Conservation (phyloP, 2,329 filamentous ascomycete genomes). For the Paecilomyces fulvus region DNA sequence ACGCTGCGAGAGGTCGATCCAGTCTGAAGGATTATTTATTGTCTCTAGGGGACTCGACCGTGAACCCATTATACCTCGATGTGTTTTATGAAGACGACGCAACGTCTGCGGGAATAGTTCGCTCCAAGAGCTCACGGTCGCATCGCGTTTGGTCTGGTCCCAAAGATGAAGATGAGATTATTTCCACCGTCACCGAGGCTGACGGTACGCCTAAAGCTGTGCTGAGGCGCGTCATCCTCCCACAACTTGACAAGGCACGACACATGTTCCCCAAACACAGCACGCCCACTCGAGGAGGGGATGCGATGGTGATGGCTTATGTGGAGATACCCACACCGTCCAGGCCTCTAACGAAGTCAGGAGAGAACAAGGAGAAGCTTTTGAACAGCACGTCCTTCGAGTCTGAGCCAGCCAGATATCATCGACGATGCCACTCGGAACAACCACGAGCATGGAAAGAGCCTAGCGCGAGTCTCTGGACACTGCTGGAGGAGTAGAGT, state of each 20-base stretch:
- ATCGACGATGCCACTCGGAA: conserved; percentile 30
- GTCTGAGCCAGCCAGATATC: conserved; percentile 15
- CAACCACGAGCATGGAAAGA: conserved; percentile 29
- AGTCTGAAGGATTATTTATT: not conserved
- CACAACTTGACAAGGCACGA: conserved; percentile 21
- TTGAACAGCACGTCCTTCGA: not conserved
- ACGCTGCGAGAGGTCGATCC: conserved; percentile 6
- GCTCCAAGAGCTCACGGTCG: conserved; percentile 7
- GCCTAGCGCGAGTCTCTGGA: conserved; percentile 28
- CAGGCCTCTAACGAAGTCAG: conserved; percentile 1
- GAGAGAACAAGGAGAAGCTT: conserved; percentile 1
- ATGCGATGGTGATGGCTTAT: conserved; percentile 12
- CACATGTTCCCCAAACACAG: conserved; percentile 23
- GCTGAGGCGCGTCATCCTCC: conserved; percentile 20
- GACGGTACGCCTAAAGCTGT: conserved; percentile 6
- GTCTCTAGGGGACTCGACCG: conserved; percentile 6
- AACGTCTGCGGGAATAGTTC: conserved; percentile 25
- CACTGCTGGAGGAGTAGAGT: conserved; percentile 22
- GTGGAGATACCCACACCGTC: conserved; percentile 9
- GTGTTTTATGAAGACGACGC: conserved; percentile 19
- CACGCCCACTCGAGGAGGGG: conserved; percentile 9
- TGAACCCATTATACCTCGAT: conserved; percentile 15
- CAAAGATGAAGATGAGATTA: conserved; percentile 4
- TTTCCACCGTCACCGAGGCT: conserved; percentile 10
- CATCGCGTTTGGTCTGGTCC: conserved; percentile 3